These are phyloP conservation scores for Scenedesmus sp. DNA, from an alignment of 163 green algal species.

Conservation along the genomic window DNA sequence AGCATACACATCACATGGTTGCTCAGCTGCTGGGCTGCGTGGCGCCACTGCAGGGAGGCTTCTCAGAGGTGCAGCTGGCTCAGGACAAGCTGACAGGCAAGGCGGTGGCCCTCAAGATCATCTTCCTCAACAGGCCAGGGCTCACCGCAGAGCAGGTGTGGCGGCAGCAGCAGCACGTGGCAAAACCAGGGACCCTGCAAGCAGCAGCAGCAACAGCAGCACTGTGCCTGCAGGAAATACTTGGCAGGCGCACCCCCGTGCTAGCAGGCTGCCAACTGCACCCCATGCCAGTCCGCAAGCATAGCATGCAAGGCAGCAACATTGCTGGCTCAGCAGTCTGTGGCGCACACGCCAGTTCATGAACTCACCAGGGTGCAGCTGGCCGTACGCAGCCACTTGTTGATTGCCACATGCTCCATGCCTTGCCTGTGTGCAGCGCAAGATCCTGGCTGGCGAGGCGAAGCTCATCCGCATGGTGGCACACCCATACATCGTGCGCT, in stretches of 20 bases:
- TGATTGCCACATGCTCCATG: too few species aligned
- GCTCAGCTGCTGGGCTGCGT: too few species aligned
- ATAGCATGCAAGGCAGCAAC: too few species aligned
- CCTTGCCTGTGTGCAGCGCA: slow-evolving; percentile 49
- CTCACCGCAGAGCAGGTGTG: slow-evolving; percentile 68
- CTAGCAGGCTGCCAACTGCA: too few species aligned
- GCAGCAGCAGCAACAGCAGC: slow-evolving; percentile 11
- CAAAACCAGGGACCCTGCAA: background rate
- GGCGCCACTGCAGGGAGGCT: slow-evolving; percentile 51
- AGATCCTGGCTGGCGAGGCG: slow-evolving; percentile 61
- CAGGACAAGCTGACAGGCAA: slow-evolving; percentile 56
- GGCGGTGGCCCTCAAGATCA: slow-evolving; percentile 76
- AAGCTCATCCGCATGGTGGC: slow-evolving; percentile 70
- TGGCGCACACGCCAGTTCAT: too few species aligned
- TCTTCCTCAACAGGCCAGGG: slow-evolving; percentile 75
- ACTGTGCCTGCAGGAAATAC: background rate
- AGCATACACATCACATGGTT: too few species aligned
- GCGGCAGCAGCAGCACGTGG: background rate
- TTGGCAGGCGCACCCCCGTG: too few species aligned
- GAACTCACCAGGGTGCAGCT: too few species aligned
- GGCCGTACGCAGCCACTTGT: too few species aligned
- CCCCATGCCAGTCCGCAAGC: too few species aligned
- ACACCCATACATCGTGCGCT: slow-evolving; percentile 78
- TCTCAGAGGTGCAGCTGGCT: slow-evolving; percentile 75
- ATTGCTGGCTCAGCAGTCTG: too few species aligned